Evolutionary conservation across 1,284 basidiomycete species (phyloP).

Genomic region (Apiotrichum siamense): DNA sequence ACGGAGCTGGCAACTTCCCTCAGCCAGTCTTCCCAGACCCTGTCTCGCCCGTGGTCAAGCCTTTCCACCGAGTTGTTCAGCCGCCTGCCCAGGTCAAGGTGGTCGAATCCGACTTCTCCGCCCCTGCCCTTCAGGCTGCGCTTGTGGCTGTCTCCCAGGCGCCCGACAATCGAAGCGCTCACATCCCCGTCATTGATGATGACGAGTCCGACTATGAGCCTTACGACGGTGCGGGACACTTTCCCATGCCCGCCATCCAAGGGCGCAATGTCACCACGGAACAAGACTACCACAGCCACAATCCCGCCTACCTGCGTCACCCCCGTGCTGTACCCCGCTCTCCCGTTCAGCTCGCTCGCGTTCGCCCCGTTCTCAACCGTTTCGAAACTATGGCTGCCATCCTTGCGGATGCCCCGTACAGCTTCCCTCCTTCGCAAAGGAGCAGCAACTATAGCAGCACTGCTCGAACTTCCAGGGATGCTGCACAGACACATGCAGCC

Average conservation of each 20-base stretch:
- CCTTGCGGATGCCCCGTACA: not conserved
- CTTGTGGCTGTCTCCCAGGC: not conserved
- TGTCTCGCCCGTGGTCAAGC: not conserved
- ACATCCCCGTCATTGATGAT: not conserved
- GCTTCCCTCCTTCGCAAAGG: not conserved
- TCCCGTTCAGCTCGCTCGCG: slow-evolving; percentile 1
- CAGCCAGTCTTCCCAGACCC: not conserved
- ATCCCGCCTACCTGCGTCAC: not conserved
- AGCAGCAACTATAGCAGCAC: not conserved
- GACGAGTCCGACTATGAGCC: slow-evolving; percentile 6
- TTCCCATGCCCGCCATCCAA: slow-evolving; percentile 3
- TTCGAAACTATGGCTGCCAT: slow-evolving; percentile 1
- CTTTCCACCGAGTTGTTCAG: not conserved
- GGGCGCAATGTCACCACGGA: not conserved
- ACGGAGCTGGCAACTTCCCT: slow-evolving; percentile 7
- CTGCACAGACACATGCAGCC: too few relatives aligned
- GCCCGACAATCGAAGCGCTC: not conserved
- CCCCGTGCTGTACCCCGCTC: slow-evolving; percentile 1
- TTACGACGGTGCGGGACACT: slow-evolving; percentile 9
- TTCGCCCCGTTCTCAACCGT: slow-evolving; percentile 1
- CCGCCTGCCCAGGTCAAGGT: not conserved
- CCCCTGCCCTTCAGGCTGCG: not conserved
- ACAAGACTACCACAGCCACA: too few relatives aligned
- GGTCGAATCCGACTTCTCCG: not conserved
- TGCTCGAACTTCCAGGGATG: too few relatives aligned